phyloP scores from a whole-genome alignment of 1,284 basidiomycete genomes.

The Cystobasidium sp. region DNA sequence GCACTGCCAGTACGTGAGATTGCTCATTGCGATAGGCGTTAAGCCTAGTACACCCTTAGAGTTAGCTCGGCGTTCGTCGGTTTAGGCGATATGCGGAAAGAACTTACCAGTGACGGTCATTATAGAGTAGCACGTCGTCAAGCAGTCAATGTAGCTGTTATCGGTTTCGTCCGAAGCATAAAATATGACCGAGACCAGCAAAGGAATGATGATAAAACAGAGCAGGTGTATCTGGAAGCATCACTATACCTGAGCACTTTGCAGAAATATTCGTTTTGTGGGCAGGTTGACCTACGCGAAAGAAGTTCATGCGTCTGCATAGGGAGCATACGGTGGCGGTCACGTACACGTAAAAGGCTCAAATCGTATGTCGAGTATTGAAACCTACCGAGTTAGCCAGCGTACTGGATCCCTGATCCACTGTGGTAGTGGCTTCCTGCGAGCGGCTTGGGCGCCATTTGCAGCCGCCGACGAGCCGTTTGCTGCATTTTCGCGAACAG shows the following conservation, averaged over 20 bases:
- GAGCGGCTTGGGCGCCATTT: too few species aligned
- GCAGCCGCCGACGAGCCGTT: too few species aligned
- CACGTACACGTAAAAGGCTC: too few species aligned
- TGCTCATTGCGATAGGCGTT: constrained; percentile 46
- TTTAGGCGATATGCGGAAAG: neutral
- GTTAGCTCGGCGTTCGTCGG: too few species aligned
- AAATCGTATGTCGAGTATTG: too few species aligned
- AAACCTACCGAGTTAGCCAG: too few species aligned
- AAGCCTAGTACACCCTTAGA: constrained; percentile 41
- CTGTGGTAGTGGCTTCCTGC: too few species aligned
- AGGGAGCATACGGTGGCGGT: too few species aligned
- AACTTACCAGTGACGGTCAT: constrained; percentile 56
- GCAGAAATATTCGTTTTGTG: neutral
- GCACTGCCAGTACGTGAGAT: constrained; percentile 50
- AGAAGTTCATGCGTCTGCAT: constrained; percentile 4
- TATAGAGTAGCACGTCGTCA: constrained; percentile 52
- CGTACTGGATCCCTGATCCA: too few species aligned
- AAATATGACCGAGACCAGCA: constrained; percentile 57
- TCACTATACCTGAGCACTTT: too few species aligned
- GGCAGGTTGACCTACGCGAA: neutral
- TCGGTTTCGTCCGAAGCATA: constrained; percentile 55
- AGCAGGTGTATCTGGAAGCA: constrained; percentile 53
- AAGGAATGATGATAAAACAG: constrained; percentile 55
- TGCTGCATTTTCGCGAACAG: too few species aligned
- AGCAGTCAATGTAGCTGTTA: constrained; percentile 53